phyloP scores from a whole-genome alignment of 2,329 filamentous ascomycete genomes.

The Claviceps monticola region DNA sequence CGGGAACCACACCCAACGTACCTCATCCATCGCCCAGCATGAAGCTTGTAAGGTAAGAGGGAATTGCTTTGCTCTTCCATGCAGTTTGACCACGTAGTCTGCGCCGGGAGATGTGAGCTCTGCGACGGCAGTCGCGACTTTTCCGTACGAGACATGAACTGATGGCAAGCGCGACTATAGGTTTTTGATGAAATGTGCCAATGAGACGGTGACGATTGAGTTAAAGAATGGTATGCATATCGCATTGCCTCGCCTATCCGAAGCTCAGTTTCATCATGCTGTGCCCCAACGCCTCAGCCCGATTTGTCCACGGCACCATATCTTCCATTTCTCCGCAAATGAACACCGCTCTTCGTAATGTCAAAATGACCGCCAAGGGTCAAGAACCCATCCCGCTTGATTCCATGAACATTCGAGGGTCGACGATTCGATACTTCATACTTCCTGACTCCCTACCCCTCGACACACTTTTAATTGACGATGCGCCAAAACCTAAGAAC shows the following conservation, averaged over 20 bases:
- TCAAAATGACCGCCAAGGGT: constrained; percentile 89
- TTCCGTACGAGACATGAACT: constrained; percentile 8
- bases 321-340: constrained; percentile 94
- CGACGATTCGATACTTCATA: constrained; percentile 92
- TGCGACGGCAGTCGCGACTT: background rate
- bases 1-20: background rate
- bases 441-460: constrained; percentile 89
- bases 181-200: constrained; percentile 98
- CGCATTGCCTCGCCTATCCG: background rate
- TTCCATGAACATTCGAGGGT: constrained; percentile 92
- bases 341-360: constrained; percentile 90
- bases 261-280: background rate
- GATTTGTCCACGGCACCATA: constrained; percentile 74
- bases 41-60: constrained; percentile 87
- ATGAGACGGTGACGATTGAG: constrained; percentile 97
- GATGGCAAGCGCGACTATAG: constrained; percentile 31
- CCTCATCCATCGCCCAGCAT: constrained; percentile 41
- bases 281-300: background rate
- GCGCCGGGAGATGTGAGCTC: background rate
- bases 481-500: constrained; percentile 97
- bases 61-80: background rate
- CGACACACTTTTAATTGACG: constrained; percentile 90
- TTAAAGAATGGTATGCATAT: constrained; percentile 73
- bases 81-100: too few relatives aligned
- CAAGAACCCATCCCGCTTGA: constrained; percentile 82